Evolutionary conservation across 768 basidiomycete species (phyloP).

Genomic region (Hericium coralloides): DNA sequence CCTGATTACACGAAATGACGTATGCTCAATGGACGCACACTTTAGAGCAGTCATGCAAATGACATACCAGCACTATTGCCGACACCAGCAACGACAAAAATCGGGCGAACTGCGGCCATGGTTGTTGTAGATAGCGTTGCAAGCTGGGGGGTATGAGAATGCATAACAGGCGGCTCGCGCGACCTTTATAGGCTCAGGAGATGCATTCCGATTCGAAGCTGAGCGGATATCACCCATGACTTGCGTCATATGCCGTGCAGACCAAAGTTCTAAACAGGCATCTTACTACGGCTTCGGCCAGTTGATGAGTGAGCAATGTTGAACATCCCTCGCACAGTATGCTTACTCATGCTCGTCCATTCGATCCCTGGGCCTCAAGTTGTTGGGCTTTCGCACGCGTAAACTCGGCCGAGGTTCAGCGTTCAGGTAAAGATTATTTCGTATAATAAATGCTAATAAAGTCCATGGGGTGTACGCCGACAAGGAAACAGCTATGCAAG

Average conservation of each 20-base stretch:
- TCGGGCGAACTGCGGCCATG: slow-evolving; percentile 21
- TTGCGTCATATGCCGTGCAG: background rate
- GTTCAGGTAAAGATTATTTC: too few relatives aligned
- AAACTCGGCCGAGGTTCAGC: too few relatives aligned
- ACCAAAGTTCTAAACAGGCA: too few relatives aligned
- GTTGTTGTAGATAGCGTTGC: background rate
- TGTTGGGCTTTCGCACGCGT: too few relatives aligned
- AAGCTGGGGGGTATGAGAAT: background rate
- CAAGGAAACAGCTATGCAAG: too few relatives aligned
- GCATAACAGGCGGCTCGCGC: background rate
- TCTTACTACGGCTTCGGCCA: background rate
- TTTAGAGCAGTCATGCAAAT: background rate
- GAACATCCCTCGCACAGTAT: too few relatives aligned
- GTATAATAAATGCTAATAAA: too few relatives aligned
- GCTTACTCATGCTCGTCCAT: too few relatives aligned
- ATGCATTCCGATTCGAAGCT: background rate
- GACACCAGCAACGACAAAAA: slow-evolving; percentile 33
- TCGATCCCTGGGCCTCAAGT: too few relatives aligned
- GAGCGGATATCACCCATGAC: background rate
- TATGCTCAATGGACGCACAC: background rate
- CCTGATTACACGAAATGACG: slow-evolving; percentile 16
- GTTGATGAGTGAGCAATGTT: background rate
- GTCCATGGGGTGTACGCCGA: too few relatives aligned
- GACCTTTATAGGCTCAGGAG: background rate
- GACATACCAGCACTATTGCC: slow-evolving; percentile 30